phyloP scores from a whole-genome alignment of 139 green algal species.

The Nannochloris sp. region DNA sequence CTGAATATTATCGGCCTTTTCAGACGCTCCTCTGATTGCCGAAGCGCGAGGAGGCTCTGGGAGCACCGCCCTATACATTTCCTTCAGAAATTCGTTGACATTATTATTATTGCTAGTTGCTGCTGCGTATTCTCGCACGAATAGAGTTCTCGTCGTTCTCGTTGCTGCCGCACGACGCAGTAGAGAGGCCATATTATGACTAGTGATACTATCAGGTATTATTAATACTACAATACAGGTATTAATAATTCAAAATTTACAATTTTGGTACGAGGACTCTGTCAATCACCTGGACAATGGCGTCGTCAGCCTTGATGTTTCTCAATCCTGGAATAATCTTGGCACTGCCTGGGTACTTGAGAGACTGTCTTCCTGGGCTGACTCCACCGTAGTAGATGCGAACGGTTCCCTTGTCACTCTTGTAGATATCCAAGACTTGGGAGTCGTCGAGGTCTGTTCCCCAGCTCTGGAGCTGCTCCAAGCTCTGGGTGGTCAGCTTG shows the following conservation, averaged over 20 bases:
- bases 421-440: not conserved
- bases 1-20: constrained; percentile 15
- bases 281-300: constrained; percentile 2
- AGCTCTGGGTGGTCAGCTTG: not conserved
- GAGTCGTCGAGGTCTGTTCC: not conserved
- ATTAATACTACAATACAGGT: too few species aligned
- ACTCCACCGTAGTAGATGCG: not conserved
- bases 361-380: not conserved
- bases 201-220: too few species aligned
- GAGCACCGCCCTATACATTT: constrained; percentile 20
- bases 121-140: too few species aligned
- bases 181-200: too few species aligned
- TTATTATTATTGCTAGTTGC: too few species aligned
- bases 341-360: not conserved
- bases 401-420: not conserved
- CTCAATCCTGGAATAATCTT: constrained; percentile 2
- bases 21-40: constrained; percentile 22
- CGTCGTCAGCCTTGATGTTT: not conserved
- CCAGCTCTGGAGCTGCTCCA: constrained; percentile 1
- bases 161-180: too few species aligned
- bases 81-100: not conserved
- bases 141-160: too few species aligned
- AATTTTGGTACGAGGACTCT: not conserved
- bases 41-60: constrained; percentile 18
- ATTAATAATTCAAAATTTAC: too few species aligned